These are phyloP conservation scores for Exophiala lecanii-corni DNA, from an alignment of 2,329 filamentous ascomycete species.

Conservation along the genomic window DNA sequence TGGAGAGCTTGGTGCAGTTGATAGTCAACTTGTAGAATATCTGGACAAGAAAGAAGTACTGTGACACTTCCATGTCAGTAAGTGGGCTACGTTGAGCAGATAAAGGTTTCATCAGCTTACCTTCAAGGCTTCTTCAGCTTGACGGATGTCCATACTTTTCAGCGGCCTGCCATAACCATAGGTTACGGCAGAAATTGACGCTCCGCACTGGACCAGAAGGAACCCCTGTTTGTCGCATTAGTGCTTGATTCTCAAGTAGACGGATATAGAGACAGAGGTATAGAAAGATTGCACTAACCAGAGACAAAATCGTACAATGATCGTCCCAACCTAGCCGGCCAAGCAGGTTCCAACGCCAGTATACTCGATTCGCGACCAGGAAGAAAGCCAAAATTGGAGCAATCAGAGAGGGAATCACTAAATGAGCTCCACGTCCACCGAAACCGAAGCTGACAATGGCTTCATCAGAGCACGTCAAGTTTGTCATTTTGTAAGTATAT, in stretches of 20 bases:
- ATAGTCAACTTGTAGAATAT: slow-evolving; percentile 53
- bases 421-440: slow-evolving; percentile 21
- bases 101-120: slow-evolving; percentile 1
- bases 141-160: slow-evolving; percentile 18
- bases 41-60: slow-evolving; percentile 51
- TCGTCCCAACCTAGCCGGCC: slow-evolving; percentile 29
- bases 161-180: slow-evolving; percentile 32
- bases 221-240: slow-evolving; percentile 23
- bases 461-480: slow-evolving; percentile 4
- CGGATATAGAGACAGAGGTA: too few species aligned
- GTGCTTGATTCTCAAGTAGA: neutral
- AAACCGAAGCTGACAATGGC: slow-evolving; percentile 11
- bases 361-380: slow-evolving; percentile 28
- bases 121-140: slow-evolving; percentile 25
- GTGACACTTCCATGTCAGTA: too few species aligned
- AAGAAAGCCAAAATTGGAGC: slow-evolving; percentile 24
- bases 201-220: slow-evolving; percentile 27
- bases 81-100: too few species aligned
- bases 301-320: slow-evolving; percentile 27
- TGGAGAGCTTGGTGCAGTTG: slow-evolving; percentile 51
- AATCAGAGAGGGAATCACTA: slow-evolving; percentile 27
- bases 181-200: slow-evolving; percentile 29
- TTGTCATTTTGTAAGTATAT: slow-evolving; percentile 6
- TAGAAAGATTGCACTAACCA: slow-evolving; percentile 25
- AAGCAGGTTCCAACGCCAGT: slow-evolving; percentile 25